Base-by-base conservation (phyloP, 2,329 filamentous ascomycete species). In the Fusarium floridanum region DNA sequence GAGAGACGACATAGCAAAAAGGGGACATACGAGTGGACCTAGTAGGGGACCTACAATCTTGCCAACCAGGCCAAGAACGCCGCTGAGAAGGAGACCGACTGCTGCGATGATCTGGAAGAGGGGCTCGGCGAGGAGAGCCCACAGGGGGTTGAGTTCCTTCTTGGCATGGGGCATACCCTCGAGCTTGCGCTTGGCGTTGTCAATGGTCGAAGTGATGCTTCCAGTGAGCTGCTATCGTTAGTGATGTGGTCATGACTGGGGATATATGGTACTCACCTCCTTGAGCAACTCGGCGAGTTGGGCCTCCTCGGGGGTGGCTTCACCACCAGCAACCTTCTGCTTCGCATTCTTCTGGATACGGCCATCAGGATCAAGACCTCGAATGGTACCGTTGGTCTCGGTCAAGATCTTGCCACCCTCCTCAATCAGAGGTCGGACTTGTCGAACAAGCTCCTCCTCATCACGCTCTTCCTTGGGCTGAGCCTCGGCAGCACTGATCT, bases 161-260 rank as follows among this genome's bases (percentile, higher is more conserved):
- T 98, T 97, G 50, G 95, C 95, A 76, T 97, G 93, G 7, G 95
- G 95, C 94, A 98, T 97, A 80, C 94, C 93, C 80, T 93, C 91
- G 71, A 98, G 93, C 87, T 94, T 94, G 86, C 93, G 94, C 90
- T 95, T 97, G 29, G 94, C 93, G 73, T 93, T 92, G 80, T 98
- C 95, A 77, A 98, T 96, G 27, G 92, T 94, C 78, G 92, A 91
- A 56, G 93, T 92, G 24, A 98, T 93, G 29, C 91, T 92, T 22
- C 92, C 92, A 0, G 95, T 96, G 68, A 98, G 88, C 85, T 91
- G 34, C 17, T 24, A 32, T 55, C 72, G 76, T 73, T 65, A 73
- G 70, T 32, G 29, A 62, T 48, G 2, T 61, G 32, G 41, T 77
- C 27, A 68, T 63, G 10, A 5, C 0, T 37, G 9, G 9, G 53